phyloP scores from a whole-genome alignment of 345 rosid species.

The Firmiana major region DNA sequence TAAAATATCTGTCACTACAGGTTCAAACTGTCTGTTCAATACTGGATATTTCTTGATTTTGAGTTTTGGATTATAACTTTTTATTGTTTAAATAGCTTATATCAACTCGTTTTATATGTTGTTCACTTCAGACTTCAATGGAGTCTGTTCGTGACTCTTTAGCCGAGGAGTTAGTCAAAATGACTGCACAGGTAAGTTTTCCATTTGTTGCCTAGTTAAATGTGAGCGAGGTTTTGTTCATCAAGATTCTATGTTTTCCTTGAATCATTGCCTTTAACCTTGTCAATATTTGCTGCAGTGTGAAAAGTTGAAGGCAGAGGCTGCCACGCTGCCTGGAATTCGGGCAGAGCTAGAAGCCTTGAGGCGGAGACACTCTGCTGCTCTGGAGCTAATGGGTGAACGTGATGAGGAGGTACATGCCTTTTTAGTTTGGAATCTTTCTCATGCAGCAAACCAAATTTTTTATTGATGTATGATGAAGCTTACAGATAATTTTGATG shows the following conservation, averaged over 20 bases:
- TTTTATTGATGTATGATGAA: not conserved
- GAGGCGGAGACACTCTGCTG: constrained; percentile 95
- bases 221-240: not conserved
- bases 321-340: constrained; percentile 67
- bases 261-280: constrained; percentile 14
- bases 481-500: not conserved
- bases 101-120: not conserved
- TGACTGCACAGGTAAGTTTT: constrained; percentile 80
- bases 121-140: constrained; percentile 66
- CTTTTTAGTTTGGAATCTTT: not conserved
- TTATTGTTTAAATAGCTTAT: not conserved
- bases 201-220: not conserved
- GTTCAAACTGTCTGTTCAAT: not conserved
- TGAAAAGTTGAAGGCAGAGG: constrained; percentile 78
- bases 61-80: not conserved
- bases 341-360: constrained; percentile 92
- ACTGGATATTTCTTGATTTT: not conserved
- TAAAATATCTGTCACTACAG: not conserved
- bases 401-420: constrained; percentile 93
- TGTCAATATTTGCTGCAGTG: constrained; percentile 50
- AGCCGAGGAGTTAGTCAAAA: constrained; percentile 93
- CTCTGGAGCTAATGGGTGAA: constrained; percentile 98
- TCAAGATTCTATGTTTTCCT: not conserved
- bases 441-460: not conserved
- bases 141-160: constrained; percentile 96